Evolutionary conservation across 129 eudicot species (phyloP).

Genomic region (Centaurea solstitialis): DNA sequence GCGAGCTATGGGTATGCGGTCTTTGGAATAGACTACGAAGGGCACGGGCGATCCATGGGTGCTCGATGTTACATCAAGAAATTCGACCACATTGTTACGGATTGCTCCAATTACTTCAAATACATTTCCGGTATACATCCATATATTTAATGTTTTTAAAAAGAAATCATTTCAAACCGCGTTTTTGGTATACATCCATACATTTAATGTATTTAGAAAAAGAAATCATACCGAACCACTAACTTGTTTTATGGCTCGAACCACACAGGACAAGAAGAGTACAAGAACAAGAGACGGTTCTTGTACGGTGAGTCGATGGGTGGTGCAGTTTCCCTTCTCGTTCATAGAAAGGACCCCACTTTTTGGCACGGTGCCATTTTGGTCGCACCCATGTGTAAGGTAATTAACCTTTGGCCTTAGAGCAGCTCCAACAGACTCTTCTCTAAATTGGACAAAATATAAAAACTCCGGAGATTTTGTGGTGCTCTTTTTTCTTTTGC

Average conservation of each 20-base stretch:
- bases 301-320: conserved; percentile 99
- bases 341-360: conserved; percentile 76
- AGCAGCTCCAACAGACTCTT: neutral
- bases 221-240: conserved; percentile 2
- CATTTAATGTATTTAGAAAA: neutral
- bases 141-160: neutral
- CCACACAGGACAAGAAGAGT: conserved; percentile 58
- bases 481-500: neutral
- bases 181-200: conserved; percentile 60
- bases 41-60: conserved; percentile 93
- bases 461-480: too few species aligned
- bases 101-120: conserved; percentile 75
- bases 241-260: conserved; percentile 15
- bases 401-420: conserved; percentile 9
- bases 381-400: conserved; percentile 99
- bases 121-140: conserved; percentile 66
- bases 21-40: conserved; percentile 94
- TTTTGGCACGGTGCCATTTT: conserved; percentile 98
- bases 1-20: conserved; percentile 85
- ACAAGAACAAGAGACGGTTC: conserved; percentile 67
- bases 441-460: too few species aligned
- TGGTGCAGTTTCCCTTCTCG: conserved; percentile 87
- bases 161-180: neutral
- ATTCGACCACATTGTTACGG: conserved; percentile 74
- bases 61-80: conserved; percentile 95